A percentile compares a stretch with the other conserved stretches of the same genome.
phyloP scores from a whole-genome alignment of 768 basidiomycete species.

The Rhodotorula taiwanensis region DNA sequence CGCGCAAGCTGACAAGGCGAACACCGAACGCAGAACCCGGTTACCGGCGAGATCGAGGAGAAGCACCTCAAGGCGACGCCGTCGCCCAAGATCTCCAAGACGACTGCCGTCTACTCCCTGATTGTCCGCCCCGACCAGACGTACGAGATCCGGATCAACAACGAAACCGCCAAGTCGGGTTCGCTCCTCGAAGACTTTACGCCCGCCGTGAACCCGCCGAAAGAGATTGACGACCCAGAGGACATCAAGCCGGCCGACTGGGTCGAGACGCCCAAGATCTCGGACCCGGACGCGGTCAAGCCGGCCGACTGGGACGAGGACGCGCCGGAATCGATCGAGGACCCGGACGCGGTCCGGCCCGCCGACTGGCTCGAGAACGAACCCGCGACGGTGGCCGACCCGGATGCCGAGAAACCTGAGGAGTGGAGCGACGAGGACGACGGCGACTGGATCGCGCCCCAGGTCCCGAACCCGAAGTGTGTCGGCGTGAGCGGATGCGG shows the following conservation, averaged over 20 bases:
- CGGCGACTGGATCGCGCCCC: constrained; percentile 94
- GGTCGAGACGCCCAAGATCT: constrained; percentile 82
- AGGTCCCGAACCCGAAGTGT: constrained; percentile 83
- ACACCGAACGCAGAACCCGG: no score
- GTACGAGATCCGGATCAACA: constrained; percentile 84
- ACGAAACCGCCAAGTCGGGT: constrained; percentile 69
- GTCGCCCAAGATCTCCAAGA: constrained; percentile 75
- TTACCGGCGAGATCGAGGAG: constrained; percentile 88
- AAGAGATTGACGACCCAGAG: constrained; percentile 86
- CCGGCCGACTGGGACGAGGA: constrained; percentile 98
- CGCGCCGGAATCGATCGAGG: constrained; percentile 82
- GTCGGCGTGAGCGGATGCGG: constrained; percentile 86
- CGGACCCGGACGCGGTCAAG: constrained; percentile 48
- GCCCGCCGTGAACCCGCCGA: constrained; percentile 83
- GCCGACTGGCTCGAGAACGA: constrained; percentile 95
- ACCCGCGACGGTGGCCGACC: constrained; percentile 70
- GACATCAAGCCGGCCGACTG: constrained; percentile 86
- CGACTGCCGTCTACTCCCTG: constrained; percentile 94
- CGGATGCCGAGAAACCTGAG: constrained; percentile 80
- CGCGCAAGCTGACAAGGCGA: no score
- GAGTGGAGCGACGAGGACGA: constrained; percentile 99
- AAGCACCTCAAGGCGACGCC: constrained; percentile 84
- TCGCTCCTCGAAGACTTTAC: constrained; percentile 86
- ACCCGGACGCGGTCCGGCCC: constrained; percentile 80
- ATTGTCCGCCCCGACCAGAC: constrained; percentile 82